Conservation (phyloP, 192 early-diverging fungal species). For the Coemansia sp. region DNA sequence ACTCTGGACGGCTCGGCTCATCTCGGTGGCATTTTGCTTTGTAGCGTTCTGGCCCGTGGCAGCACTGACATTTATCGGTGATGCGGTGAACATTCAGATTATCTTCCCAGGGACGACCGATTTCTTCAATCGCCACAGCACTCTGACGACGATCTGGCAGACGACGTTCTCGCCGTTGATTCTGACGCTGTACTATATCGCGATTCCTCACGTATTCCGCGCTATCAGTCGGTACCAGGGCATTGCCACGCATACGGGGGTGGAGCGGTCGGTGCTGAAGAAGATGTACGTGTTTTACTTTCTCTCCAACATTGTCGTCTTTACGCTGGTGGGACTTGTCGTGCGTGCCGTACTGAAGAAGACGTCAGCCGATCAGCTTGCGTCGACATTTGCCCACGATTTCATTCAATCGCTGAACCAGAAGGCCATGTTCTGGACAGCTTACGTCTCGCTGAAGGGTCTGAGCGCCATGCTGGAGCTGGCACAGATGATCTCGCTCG, state of each 20-base stretch:
- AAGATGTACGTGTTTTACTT: conserved; percentile 77
- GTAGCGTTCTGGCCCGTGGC: conserved; percentile 69
- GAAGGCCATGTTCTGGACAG: conserved; percentile 71
- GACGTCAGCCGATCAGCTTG: conserved; percentile 26
- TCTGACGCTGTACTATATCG: conserved; percentile 65
- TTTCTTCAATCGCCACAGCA: conserved; percentile 54
- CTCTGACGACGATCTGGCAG: conserved; percentile 61
- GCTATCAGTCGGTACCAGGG: conserved; percentile 68
- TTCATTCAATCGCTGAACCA: conserved; percentile 45
- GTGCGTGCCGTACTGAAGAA: conserved; percentile 45
- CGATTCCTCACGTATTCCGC: conserved; percentile 65
- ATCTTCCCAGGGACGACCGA: conserved; percentile 54
- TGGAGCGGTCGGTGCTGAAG: conserved; percentile 67
- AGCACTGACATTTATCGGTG: conserved; percentile 60
- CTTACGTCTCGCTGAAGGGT: conserved; percentile 68
- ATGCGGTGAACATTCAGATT: conserved; percentile 57
- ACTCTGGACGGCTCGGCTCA: conserved; percentile 32
- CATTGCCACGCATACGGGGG: conserved; percentile 65
- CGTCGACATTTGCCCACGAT: conserved; percentile 40
- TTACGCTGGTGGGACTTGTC: conserved; percentile 55
- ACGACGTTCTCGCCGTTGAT: conserved; percentile 66
- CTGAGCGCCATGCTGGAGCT: conserved; percentile 69
- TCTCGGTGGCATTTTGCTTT: conserved; percentile 62
- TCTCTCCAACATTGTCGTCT: conserved; percentile 67
- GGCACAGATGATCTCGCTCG: conserved; percentile 63